Conservation (phyloP, 2,329 filamentous ascomycete species). For the Aureobasidium mangrovei region DNA sequence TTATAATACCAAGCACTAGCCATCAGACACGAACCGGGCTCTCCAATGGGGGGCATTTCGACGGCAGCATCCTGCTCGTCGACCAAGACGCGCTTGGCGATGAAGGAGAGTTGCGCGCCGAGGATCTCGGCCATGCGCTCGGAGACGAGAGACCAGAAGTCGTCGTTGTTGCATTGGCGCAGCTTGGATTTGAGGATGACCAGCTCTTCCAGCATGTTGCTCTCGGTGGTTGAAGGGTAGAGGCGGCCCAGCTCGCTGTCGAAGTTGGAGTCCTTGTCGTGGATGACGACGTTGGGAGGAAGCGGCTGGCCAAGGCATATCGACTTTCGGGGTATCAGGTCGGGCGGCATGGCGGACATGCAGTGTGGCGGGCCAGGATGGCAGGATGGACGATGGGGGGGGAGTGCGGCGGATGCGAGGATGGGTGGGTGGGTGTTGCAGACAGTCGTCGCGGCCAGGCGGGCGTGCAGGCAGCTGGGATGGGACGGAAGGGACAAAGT, state of each 20-base stretch:
- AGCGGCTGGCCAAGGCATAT: conserved; percentile 11
- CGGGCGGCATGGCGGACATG: conserved; percentile 6
- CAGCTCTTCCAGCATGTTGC: conserved; percentile 51
- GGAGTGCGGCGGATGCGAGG: background rate
- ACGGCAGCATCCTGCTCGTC: conserved; percentile 51
- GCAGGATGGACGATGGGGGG: background rate
- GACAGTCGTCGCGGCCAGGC: too few relatives aligned
- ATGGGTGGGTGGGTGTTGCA: background rate
- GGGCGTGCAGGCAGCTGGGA: too few relatives aligned
- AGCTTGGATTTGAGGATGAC: conserved; percentile 51
- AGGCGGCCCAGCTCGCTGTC: conserved; percentile 25
- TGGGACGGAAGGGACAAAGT: background rate
- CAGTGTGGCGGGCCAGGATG: conserved; percentile 3
- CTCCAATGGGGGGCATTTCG: conserved; percentile 52
- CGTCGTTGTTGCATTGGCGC: conserved; percentile 43
- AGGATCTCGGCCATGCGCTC: conserved; percentile 55
- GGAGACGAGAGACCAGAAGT: conserved; percentile 57
- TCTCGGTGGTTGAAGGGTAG: conserved; percentile 40
- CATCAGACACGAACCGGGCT: conserved; percentile 54
- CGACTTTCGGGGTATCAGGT: conserved; percentile 12
- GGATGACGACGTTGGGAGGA: conserved; percentile 26
- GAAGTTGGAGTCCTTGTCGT: conserved; percentile 37
- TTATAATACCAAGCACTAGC: conserved; percentile 59
- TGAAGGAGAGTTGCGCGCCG: conserved; percentile 59
- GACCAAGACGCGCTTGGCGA: conserved; percentile 54